Conservation (phyloP, 2,329 filamentous ascomycete species). For the Pseudogymnoascus sp. region DNA sequence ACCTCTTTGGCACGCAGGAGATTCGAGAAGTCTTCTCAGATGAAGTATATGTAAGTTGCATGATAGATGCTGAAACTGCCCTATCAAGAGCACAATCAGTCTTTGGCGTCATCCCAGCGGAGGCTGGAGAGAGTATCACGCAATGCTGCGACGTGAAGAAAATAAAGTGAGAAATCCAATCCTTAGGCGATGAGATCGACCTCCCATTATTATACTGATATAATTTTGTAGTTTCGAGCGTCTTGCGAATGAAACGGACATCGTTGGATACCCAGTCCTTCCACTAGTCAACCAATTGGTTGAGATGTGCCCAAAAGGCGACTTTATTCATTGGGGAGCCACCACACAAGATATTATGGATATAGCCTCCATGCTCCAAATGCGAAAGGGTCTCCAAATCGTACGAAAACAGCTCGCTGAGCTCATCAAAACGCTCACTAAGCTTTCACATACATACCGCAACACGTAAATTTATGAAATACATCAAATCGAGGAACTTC, state of each 20-base stretch:
- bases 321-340: conserved; percentile 48
- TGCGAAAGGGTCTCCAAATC: conserved; percentile 38
- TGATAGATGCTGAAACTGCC: conserved; percentile 43
- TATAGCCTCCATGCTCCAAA: conserved; percentile 42
- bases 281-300: conserved; percentile 40
- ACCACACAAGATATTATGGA: conserved; percentile 52
- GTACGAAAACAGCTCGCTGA: conserved; percentile 35
- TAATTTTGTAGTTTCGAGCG: neutral
- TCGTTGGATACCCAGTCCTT: conserved; percentile 43
- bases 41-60: conserved; percentile 38
- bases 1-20: conserved; percentile 43
- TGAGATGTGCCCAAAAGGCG: conserved; percentile 20
- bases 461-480: neutral
- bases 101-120: conserved; percentile 37
- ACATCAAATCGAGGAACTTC: neutral
- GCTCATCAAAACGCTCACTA: conserved; percentile 34
- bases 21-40: conserved; percentile 43
- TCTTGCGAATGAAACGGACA: conserved; percentile 31
- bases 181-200: neutral
- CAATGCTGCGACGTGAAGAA: neutral
- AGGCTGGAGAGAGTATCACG: neutral
- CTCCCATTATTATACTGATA: neutral
- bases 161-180: conserved; percentile 15
- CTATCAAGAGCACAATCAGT: conserved; percentile 42
- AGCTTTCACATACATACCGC: conserved; percentile 22